Evolutionary conservation across 1,139 yeast species (phyloP).

Genomic region (Eremothecium coryli): DNA sequence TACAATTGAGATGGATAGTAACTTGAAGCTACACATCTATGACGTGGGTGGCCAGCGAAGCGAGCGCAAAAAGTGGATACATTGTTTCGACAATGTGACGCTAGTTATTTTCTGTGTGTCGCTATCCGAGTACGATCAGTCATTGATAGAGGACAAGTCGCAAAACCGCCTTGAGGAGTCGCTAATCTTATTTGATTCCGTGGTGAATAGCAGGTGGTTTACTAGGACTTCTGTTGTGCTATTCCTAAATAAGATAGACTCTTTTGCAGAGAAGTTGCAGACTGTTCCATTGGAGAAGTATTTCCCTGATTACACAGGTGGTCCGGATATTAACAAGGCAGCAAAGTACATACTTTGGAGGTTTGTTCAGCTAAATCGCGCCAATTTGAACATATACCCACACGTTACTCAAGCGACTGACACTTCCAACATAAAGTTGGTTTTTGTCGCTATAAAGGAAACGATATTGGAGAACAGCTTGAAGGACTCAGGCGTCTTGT

Average conservation of each 20-base stretch:
- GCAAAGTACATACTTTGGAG: constrained; percentile 90
- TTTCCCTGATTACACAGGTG: constrained; percentile 89
- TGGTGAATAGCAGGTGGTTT: constrained; percentile 92
- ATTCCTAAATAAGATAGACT: constrained; percentile 81
- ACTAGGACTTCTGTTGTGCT: constrained; percentile 76
- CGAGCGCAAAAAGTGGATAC: constrained; percentile 92
- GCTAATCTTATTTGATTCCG: constrained; percentile 75
- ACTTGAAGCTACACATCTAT: constrained; percentile 65
- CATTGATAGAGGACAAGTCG: constrained; percentile 63
- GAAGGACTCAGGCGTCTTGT: constrained; percentile 75
- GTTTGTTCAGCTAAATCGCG: constrained; percentile 75
- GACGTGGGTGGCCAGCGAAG: constrained; percentile 95
- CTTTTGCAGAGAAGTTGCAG: constrained; percentile 77
- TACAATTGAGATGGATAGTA: constrained; percentile 61
- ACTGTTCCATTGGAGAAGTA: constrained; percentile 72
- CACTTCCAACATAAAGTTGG: constrained; percentile 77
- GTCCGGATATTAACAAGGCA: constrained; percentile 82
- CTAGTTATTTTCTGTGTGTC: constrained; percentile 86
- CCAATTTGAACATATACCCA: constrained; percentile 75
- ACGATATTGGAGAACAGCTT: constrained; percentile 78
- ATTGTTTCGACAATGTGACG: constrained; percentile 88
- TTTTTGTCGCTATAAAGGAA: constrained; percentile 86
- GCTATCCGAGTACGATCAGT: constrained; percentile 82
- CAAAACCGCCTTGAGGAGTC: constrained; percentile 85
- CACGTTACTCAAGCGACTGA: constrained; percentile 94